Evolutionary conservation across 495 filamentous ascomycete species (phyloP).

Genomic region (Aspergillus nidulans): DNA sequence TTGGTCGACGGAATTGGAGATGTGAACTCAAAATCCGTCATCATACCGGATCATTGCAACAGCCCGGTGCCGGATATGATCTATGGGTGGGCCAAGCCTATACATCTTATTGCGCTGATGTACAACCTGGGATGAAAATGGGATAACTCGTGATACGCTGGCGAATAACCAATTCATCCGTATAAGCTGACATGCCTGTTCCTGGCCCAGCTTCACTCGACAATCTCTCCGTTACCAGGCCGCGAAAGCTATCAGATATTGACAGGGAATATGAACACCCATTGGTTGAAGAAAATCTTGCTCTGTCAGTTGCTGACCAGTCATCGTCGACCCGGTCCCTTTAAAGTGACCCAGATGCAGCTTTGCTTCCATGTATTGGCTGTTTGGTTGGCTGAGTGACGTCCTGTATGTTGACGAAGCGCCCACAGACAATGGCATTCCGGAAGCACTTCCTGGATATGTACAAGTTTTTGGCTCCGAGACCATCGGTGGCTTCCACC

Average conservation of each 20-base stretch:
- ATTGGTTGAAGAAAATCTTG: background rate
- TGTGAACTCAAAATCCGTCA: background rate
- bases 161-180: background rate
- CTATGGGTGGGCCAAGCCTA: no score
- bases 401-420: background rate
- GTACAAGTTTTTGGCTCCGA: background rate
- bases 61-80: background rate
- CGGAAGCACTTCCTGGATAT: background rate
- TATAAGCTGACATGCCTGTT: background rate
- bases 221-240: background rate
- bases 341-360: background rate
- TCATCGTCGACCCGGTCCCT: background rate
- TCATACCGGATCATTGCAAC: background rate
- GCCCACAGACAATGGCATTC: slow-evolving; percentile 1
- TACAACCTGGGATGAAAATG: background rate
- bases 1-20: background rate
- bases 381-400: slow-evolving; percentile 1
- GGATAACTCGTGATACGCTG: background rate
- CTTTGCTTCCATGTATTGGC: background rate
- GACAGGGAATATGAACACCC: background rate
- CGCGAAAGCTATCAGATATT: background rate
- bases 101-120: background rate
- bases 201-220: background rate
- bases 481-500: background rate
- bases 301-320: background rate